Conservation (phyloP, 352 stramenopile species). For the Globisporangium spinosum region DNA sequence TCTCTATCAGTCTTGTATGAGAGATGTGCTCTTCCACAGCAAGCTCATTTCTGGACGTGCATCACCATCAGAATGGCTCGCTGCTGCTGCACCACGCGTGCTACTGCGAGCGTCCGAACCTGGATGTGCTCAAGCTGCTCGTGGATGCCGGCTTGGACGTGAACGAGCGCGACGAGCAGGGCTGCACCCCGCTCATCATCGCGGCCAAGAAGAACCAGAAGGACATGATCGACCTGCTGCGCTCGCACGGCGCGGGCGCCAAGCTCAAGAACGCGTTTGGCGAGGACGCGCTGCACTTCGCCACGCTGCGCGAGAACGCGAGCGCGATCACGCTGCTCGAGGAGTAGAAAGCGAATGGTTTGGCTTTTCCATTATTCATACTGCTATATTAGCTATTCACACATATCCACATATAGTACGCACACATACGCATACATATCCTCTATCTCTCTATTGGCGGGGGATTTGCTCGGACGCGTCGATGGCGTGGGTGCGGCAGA, state of each 20-base stretch:
- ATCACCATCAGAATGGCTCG: conserved; percentile 53
- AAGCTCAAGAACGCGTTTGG: conserved; percentile 56
- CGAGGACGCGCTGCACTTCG: conserved; percentile 64
- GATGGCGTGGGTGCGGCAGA: conserved; percentile 35
- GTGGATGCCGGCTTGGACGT: conserved; percentile 57
- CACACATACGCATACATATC: neutral
- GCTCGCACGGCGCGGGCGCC: conserved; percentile 44
- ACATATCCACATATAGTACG: neutral
- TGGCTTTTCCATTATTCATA: conserved; percentile 1
- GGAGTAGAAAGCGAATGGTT: neutral
- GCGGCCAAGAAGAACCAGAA: conserved; percentile 74
- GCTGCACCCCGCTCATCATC: conserved; percentile 62
- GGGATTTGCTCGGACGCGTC: neutral
- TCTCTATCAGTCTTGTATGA: neutral
- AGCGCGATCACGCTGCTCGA: conserved; percentile 42
- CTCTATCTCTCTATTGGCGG: conserved; percentile 3
- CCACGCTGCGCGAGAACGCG: conserved; percentile 53
- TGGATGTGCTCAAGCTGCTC: conserved; percentile 49
- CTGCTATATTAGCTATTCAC: neutral
- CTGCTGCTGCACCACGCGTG: conserved; percentile 72
- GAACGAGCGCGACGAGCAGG: conserved; percentile 57
- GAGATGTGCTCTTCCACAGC: neutral
- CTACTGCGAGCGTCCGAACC: conserved; percentile 63
- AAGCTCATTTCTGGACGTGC: neutral
- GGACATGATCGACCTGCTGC: conserved; percentile 49